phyloP scores from a whole-genome alignment of 441 rosid genomes.

The Adansonia rubrostipa region DNA sequence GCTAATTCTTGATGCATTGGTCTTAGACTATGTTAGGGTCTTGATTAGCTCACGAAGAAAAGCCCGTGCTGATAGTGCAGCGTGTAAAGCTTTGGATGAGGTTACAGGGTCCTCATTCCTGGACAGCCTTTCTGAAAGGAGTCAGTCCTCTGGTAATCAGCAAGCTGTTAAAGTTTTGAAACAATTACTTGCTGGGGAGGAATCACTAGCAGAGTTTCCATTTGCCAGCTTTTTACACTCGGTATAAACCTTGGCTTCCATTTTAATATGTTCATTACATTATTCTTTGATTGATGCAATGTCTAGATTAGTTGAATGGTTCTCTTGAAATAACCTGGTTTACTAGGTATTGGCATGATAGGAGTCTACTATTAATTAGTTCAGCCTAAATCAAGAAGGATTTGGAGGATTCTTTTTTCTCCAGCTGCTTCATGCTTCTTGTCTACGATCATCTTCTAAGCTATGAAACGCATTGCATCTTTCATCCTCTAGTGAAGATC shows the following conservation, averaged over 20 bases:
- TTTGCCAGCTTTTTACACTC: conserved; percentile 79
- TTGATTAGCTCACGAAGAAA: conserved; percentile 83
- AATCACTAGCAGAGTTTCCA: conserved; percentile 96
- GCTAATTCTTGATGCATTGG: conserved; percentile 75
- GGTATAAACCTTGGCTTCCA: conserved; percentile 48
- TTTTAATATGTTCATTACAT: not conserved
- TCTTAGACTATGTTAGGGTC: conserved; percentile 86
- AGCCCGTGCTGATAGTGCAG: conserved; percentile 72
- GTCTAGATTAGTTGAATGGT: conserved; percentile 1
- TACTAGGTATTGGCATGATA: not conserved
- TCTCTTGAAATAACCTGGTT: conserved; percentile 20
- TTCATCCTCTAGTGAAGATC: not conserved
- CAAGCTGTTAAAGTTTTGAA: conserved; percentile 42
- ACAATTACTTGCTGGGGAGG: conserved; percentile 66
- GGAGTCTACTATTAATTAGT: conserved; percentile 13
- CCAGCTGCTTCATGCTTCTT: not conserved
- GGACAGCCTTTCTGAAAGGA: conserved; percentile 48
- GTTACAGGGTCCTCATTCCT: conserved; percentile 57
- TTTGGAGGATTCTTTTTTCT: conserved; percentile 16
- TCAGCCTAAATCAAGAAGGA: conserved; percentile 16
- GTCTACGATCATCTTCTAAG: conserved; percentile 7
- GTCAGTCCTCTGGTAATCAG: conserved; percentile 44
- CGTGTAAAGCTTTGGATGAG: conserved; percentile 66
- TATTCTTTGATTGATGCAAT: conserved; percentile 12
- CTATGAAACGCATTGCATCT: not conserved